Evolutionary conservation across 495 filamentous ascomycete species (phyloP), one percentile per base, ranked within the genome.

Genomic region (Penicillium egyptiacum): DNA sequence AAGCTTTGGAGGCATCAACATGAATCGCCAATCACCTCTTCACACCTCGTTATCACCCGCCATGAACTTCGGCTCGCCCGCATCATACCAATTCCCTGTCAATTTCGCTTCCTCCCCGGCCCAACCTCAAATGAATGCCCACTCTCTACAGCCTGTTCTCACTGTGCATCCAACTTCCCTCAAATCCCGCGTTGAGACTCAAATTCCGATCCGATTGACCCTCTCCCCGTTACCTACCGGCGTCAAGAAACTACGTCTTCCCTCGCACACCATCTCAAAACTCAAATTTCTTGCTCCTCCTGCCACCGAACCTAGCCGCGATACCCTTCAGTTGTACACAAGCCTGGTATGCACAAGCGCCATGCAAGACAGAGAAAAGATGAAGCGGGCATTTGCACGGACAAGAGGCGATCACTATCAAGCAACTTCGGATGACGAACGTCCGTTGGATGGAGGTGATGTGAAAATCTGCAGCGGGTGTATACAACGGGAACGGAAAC

Each of bases 171-270:
- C 85, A 2, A 86, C 85, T 3, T 83, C 86, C 10, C 67, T 82
- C 53, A 98, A 97, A 72, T 96, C 92, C 17, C 83, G 93, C 9
- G 93, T 98, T 17, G 93, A 98, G 75, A 98, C 93, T 0, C 93
- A 98, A 66, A 96, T 96, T 56, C 84, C 86, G 3, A 87, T 96
- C 58, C 84, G 82, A 60, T 75, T 97, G 58, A 88, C 86, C 4
- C 73, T 97, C 7, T 83, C 80, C 50, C 83, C 87, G 11, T 72
- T 92, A 46, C 92, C 92, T 2, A 63, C 72, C 3, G 88, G 88
- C 19, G 83, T 92, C 31, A 88, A 83, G 52, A 90, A 84, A 57
- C 67, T 98, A 37, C 91, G 96, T 70, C 78, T 98, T 22, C 93
- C 92, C 16, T 85, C 88, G 3, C 83, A 94, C 66, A 91, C 91